phyloP scores from a whole-genome alignment of 2,329 filamentous ascomycete species.

The Aspergillus spinulosporus region DNA sequence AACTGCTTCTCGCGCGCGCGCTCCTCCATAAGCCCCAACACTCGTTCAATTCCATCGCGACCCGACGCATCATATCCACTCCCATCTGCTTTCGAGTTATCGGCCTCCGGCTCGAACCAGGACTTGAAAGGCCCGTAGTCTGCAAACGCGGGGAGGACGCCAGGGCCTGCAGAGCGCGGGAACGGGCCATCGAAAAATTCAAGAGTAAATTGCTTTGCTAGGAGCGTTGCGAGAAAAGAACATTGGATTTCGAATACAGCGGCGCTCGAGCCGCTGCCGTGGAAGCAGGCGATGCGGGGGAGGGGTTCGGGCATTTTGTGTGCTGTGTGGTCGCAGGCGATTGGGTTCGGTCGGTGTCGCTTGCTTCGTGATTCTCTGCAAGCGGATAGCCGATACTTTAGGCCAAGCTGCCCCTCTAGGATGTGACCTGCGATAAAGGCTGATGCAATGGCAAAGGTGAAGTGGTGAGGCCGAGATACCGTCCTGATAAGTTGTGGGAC shows the following conservation, averaged over 20 bases:
- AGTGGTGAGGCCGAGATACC: no score
- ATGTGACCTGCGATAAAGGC: no score
- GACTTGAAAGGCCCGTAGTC: constrained; percentile 22
- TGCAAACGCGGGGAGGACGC: constrained; percentile 24
- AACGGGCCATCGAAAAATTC: constrained; percentile 27
- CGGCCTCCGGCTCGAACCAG: constrained; percentile 22
- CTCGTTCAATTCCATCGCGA: constrained; percentile 23
- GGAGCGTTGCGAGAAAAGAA: constrained; percentile 17
- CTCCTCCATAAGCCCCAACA: constrained; percentile 22
- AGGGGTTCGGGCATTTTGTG: constrained; percentile 2
- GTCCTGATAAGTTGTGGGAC: background rate
- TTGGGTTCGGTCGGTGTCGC: background rate
- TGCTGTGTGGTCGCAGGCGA: background rate
- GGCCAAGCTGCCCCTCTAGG: no score
- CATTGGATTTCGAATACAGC: constrained; percentile 25
- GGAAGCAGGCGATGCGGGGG: constrained; percentile 28
- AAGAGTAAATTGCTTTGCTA: constrained; percentile 20
- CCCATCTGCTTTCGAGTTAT: constrained; percentile 18
- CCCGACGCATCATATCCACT: constrained; percentile 22
- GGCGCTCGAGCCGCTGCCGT: constrained; percentile 24
- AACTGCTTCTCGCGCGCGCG: background rate
- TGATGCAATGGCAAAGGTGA: background rate
- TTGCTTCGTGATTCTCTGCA: background rate
- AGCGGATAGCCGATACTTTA: no score
- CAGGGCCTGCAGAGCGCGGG: constrained; percentile 20